Conservation (phyloP, 805 yeast species). For the Brettanomyces custersianus region DNA sequence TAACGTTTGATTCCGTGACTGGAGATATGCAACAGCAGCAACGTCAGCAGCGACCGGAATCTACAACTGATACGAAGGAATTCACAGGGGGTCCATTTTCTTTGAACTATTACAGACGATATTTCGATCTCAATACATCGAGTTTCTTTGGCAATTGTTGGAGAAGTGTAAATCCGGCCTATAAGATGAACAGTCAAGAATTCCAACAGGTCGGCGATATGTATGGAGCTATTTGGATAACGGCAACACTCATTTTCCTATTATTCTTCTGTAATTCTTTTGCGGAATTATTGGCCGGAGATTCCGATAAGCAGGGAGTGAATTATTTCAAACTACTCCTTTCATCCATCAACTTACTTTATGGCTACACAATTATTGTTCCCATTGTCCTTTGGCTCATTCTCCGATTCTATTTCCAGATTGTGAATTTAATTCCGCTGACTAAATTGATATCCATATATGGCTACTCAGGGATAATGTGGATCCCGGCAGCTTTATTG, state of each 20-base stretch:
- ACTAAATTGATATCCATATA: slow-evolving; percentile 63
- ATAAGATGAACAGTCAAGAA: slow-evolving; percentile 24
- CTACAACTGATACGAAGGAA: slow-evolving; percentile 13
- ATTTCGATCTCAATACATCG: slow-evolving; percentile 59
- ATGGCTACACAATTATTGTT: slow-evolving; percentile 63
- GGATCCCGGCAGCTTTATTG: slow-evolving; percentile 75
- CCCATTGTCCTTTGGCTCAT: slow-evolving; percentile 50
- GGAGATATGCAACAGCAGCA: neutral
- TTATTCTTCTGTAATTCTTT: slow-evolving; percentile 71
- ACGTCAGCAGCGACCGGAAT: too few species aligned
- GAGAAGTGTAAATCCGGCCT: slow-evolving; percentile 49
- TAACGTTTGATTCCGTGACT: neutral
- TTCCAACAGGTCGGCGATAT: slow-evolving; percentile 51
- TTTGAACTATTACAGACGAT: slow-evolving; percentile 51
- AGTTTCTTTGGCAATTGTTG: slow-evolving; percentile 50
- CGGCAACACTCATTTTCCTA: slow-evolving; percentile 67
- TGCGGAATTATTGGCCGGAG: slow-evolving; percentile 50
- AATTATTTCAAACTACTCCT: slow-evolving; percentile 57
- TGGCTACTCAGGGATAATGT: slow-evolving; percentile 75
- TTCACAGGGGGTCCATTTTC: slow-evolving; percentile 42
- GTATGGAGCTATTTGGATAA: slow-evolving; percentile 88
- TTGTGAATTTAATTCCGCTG: slow-evolving; percentile 37
- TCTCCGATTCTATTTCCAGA: slow-evolving; percentile 45
- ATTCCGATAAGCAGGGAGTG: slow-evolving; percentile 23
- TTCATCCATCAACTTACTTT: slow-evolving; percentile 60